Percentiles rank a stretch among this genome's conserved stretches.
Evolutionary conservation across 495 filamentous ascomycete genomes (phyloP).

Genomic region (Aspergillus saccharolyticus): DNA sequence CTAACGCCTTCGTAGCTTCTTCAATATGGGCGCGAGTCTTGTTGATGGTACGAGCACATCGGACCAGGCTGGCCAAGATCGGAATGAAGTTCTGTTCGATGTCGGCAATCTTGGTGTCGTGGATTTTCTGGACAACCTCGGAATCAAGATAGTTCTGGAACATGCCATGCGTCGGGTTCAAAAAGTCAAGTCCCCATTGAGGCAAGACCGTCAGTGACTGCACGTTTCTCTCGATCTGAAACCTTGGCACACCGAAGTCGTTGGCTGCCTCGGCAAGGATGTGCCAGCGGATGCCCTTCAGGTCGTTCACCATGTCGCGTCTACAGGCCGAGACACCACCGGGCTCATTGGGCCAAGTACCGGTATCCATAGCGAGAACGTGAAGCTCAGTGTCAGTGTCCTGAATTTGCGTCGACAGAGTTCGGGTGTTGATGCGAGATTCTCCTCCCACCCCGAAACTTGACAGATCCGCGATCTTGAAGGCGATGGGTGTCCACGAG

Average conservation of each 20-base stretch:
- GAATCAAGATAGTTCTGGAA: conserved; percentile 57
- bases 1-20: conserved; percentile 50
- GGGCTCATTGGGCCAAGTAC: conserved; percentile 61
- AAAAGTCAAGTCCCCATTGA: conserved; percentile 59
- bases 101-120: conserved; percentile 43
- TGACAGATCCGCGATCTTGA: conserved; percentile 56
- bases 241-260: conserved; percentile 58
- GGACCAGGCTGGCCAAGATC: conserved; percentile 52
- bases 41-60: conserved; percentile 46
- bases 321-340: conserved; percentile 64
- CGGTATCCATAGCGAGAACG: conserved; percentile 56
- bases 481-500: conserved; percentile 52
- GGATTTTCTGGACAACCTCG: conserved; percentile 50
- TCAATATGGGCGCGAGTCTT: conserved; percentile 46
- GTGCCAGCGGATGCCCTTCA: conserved; percentile 56
- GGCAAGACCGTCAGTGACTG: conserved; percentile 59
- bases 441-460: conserved; percentile 58
- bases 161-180: conserved; percentile 56
- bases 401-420: conserved; percentile 18
- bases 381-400: conserved; percentile 51
- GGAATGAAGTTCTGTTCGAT: conserved; percentile 56
- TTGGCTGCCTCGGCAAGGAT: conserved; percentile 60
- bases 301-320: conserved; percentile 58
- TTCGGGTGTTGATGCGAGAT: conserved; percentile 33
- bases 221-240: conserved; percentile 60